Conservation (phyloP, 2,329 filamentous ascomycete genomes). For the Sphaerulina musiva region DNA sequence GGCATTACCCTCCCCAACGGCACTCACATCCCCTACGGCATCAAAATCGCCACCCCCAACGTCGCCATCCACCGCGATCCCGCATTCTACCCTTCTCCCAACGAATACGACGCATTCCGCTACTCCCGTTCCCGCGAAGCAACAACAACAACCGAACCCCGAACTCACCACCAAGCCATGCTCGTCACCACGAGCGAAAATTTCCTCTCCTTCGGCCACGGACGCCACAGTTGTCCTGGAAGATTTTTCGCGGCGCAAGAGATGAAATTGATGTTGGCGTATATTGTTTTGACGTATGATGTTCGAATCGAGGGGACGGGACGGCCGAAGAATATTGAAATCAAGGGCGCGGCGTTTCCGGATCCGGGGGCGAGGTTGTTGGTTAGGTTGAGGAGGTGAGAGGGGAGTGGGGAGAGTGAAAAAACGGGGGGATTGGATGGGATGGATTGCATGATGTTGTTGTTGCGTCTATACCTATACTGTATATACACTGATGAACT, state of each 20-base stretch:
- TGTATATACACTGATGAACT: no score
- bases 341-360: neutral
- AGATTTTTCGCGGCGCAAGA: slow-evolving; percentile 43
- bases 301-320: slow-evolving; percentile 7
- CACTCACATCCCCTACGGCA: slow-evolving; percentile 19
- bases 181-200: slow-evolving; percentile 18
- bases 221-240: slow-evolving; percentile 29
- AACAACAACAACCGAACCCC: neutral
- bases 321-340: neutral
- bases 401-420: no score
- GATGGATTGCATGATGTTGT: no score
- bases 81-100: slow-evolving; percentile 21
- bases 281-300: slow-evolving; percentile 39
- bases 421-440: no score
- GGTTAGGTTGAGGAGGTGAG: neutral
- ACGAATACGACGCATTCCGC: slow-evolving; percentile 27
- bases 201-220: slow-evolving; percentile 26
- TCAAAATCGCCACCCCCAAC: slow-evolving; percentile 20
- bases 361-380: neutral
- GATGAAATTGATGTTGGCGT: slow-evolving; percentile 42
- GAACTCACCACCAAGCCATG: slow-evolving; percentile 11
- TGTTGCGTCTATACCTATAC: no score
- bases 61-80: slow-evolving; percentile 26
- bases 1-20: slow-evolving; percentile 27
- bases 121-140: slow-evolving; percentile 19